Evolutionary conservation across 257 asterid species (phyloP), one percentile per base, ranked within the genome.

Genomic region (Handroanthus guayacan): DNA sequence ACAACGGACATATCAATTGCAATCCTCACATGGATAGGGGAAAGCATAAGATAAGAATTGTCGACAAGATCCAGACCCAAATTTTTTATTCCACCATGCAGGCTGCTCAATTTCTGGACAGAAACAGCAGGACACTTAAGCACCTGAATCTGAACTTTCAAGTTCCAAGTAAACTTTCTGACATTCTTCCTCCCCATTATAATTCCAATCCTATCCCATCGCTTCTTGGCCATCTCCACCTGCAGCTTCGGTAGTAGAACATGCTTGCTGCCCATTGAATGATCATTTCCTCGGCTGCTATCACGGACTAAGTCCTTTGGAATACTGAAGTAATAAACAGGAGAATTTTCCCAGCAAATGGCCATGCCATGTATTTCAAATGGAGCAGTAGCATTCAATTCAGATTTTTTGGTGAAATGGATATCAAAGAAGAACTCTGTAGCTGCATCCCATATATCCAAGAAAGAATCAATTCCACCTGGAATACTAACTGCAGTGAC

Each of bases 281-380:
- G 82, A 77, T 73, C 86, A 66, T 74, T 75, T 85, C 76, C 84
- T 80, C 75, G 83, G 79, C 81, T 64, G 58, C 61, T 78, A 67
- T 68, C 69, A 72, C 87, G 85, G 63, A 87, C 80, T 72, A 94
- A 86, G 84, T 95, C 99, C 89, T 88, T 95, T 18, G 97, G 94
- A 83, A 95, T 69, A 84, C 82, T 89, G 62, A 95, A 69, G 83
- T 95, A 95, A 83, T 92, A 92, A 61, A 95, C 97, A 34, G 98
- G 94, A 67, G 98, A 92, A 47, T 82, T 82, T 61, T 88, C 90
- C 99, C 98, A 95, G 80, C 98, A 92, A 85, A 95, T 74, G 71
- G 97, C 96, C 55, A 95, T 85, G 75, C 99, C 99, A 67, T 89
- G 92, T 78, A 95, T 79, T 83, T 95, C 99, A 81, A 91, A 92